Conservation (phyloP, 371 early-diverging fungal genomes). For the Mucor piriformis region DNA sequence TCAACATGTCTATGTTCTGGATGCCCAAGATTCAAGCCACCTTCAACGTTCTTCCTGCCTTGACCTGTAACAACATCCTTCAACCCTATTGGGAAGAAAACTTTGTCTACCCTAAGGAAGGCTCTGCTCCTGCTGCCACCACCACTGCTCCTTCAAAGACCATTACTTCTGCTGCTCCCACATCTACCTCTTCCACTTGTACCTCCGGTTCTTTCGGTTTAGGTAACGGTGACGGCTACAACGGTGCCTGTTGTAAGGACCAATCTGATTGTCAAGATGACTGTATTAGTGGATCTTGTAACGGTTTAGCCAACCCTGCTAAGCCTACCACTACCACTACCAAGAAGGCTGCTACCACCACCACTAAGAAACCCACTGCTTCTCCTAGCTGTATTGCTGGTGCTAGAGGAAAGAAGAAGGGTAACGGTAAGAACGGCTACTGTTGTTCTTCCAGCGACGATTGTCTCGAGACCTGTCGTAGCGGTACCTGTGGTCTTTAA, state of each 20-base stretch:
- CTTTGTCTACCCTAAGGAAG: slow-evolving; percentile 14
- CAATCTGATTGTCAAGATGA: slow-evolving; percentile 18
- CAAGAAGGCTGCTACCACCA: slow-evolving; percentile 8
- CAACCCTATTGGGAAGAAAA: slow-evolving; percentile 55
- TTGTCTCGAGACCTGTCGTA: slow-evolving; percentile 21
- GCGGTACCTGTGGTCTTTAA: slow-evolving; percentile 21
- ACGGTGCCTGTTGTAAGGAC: slow-evolving; percentile 16
- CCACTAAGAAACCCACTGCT: slow-evolving; percentile 10
- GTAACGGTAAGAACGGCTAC: slow-evolving; percentile 22
- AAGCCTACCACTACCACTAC: slow-evolving; percentile 7
- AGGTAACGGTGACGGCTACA: slow-evolving; percentile 17
- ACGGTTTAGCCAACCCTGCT: slow-evolving; percentile 15
- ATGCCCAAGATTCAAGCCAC: slow-evolving; percentile 42
- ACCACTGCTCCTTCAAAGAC: too few species aligned
- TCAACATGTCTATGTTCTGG: slow-evolving; percentile 53
- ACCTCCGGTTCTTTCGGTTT: slow-evolving; percentile 9
- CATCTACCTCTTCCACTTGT: slow-evolving; percentile 3
- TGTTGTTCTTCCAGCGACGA: slow-evolving; percentile 26
- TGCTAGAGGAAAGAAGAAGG: slow-evolving; percentile 19
- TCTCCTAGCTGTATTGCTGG: slow-evolving; percentile 3
- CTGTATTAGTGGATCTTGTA: slow-evolving; percentile 17
- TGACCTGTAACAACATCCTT: slow-evolving; percentile 49
- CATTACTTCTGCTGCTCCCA: slow-evolving; percentile 4
- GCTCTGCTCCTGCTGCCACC: background rate
- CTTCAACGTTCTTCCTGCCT: slow-evolving; percentile 48